Evolutionary conservation across 2,329 filamentous ascomycete genomes (phyloP).

Genomic region (Penicillium sp.): DNA sequence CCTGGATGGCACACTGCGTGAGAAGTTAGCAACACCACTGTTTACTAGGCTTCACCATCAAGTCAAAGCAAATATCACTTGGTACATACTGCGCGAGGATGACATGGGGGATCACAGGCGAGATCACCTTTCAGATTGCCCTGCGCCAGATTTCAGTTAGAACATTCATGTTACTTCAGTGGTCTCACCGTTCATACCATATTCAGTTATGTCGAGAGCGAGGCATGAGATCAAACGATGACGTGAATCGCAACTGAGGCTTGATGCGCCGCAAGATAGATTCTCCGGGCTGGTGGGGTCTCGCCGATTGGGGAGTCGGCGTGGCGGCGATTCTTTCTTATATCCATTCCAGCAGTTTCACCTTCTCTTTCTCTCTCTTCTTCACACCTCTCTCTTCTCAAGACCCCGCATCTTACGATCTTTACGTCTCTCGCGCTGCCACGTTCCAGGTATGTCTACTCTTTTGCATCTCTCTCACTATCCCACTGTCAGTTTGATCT

Average conservation of each 20-base stretch:
- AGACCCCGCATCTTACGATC: neutral
- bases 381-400: neutral
- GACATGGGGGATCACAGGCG: conserved; percentile 72
- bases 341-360: conserved; percentile 10
- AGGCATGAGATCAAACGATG: neutral
- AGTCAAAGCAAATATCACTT: neutral
- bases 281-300: conserved; percentile 33
- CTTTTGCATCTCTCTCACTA: neutral
- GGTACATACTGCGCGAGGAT: conserved; percentile 70
- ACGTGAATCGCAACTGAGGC: conserved; percentile 6
- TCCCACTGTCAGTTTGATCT: neutral
- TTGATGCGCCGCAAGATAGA: conserved; percentile 33
- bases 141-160: conserved; percentile 15
- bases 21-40: conserved; percentile 15
- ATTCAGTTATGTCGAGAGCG: conserved; percentile 1
- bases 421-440: neutral
- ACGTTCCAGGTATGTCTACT: neutral
- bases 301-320: conserved; percentile 11
- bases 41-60: neutral
- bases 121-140: conserved; percentile 63
- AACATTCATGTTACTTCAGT: neutral
- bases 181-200: conserved; percentile 24
- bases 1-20: conserved; percentile 79
- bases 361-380: conserved; percentile 1
- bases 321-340: conserved; percentile 13